phyloP scores from a whole-genome alignment of 345 rosid genomes.

The Noccaea caerulescens region DNA sequence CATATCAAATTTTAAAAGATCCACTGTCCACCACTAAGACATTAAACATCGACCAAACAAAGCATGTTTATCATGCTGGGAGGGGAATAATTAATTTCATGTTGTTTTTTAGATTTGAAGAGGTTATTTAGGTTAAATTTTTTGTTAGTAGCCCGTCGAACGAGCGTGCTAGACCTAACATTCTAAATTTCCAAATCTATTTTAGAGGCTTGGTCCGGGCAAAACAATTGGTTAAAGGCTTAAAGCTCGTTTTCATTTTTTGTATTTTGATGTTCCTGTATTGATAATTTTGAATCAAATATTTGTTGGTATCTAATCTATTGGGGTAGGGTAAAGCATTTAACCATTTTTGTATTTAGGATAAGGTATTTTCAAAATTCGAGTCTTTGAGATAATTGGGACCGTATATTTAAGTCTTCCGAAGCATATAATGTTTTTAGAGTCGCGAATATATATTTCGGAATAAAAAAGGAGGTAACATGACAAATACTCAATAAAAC shows the following conservation, averaged over 20 bases:
- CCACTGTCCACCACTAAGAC: background rate
- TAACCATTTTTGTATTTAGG: background rate
- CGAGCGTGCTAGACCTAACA: background rate
- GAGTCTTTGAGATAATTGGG: background rate
- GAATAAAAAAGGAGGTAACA: background rate
- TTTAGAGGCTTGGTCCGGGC: background rate
- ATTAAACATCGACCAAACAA: background rate
- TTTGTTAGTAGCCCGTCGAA: background rate
- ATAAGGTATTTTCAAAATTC: constrained; percentile 5
- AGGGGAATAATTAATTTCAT: background rate
- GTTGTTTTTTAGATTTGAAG: background rate
- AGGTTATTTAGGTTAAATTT: background rate
- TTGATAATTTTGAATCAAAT: background rate
- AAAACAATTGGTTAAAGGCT: no score
- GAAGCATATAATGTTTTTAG: background rate
- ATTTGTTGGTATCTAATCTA: background rate
- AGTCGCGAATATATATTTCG: background rate
- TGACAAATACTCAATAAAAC: background rate
- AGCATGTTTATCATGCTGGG: background rate
- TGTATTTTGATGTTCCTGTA: background rate
- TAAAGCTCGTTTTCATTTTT: background rate
- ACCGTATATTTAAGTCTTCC: background rate
- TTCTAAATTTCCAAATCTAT: background rate
- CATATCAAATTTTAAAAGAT: background rate
- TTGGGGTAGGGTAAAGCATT: no score